Percentiles rank a stretch among this genome's conserved stretches.
phyloP scores from a whole-genome alignment of 129 eudicot genomes.

The Apium graveolens region DNA sequence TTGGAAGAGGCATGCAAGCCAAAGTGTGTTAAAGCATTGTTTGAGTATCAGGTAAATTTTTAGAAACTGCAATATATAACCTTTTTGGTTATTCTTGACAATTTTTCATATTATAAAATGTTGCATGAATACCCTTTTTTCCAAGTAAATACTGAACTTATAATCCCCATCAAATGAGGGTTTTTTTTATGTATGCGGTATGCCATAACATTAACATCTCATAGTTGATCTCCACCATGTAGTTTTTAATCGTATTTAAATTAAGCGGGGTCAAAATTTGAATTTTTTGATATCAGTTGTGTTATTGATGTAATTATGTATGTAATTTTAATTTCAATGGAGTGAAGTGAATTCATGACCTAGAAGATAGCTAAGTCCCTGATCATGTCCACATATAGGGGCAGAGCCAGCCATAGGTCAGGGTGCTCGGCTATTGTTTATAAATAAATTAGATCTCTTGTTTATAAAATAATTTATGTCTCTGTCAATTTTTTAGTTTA shows the following conservation, averaged over 20 bases:
- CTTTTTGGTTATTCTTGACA: not conserved
- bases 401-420: not conserved
- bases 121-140: not conserved
- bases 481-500: not conserved
- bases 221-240: not conserved
- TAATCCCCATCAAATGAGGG: not conserved
- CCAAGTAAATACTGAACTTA: not conserved
- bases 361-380: not conserved
- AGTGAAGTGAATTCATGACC: not conserved
- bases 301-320: not conserved
- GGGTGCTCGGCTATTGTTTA: not conserved
- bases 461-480: too few relatives aligned
- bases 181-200: not conserved
- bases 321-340: not conserved
- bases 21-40: conserved; percentile 61
- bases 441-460: not conserved
- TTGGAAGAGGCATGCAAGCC: conserved; percentile 72
- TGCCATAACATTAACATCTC: not conserved
- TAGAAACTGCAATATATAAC: not conserved
- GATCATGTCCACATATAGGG: not conserved
- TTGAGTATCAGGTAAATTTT: conserved; percentile 59
- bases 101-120: not conserved
- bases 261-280: not conserved
- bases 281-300: not conserved
- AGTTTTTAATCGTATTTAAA: not conserved